Evolutionary conservation across 257 asterid species (phyloP), one percentile per base, ranked within the genome.

Genomic region (Jaltomata sinuosa): DNA sequence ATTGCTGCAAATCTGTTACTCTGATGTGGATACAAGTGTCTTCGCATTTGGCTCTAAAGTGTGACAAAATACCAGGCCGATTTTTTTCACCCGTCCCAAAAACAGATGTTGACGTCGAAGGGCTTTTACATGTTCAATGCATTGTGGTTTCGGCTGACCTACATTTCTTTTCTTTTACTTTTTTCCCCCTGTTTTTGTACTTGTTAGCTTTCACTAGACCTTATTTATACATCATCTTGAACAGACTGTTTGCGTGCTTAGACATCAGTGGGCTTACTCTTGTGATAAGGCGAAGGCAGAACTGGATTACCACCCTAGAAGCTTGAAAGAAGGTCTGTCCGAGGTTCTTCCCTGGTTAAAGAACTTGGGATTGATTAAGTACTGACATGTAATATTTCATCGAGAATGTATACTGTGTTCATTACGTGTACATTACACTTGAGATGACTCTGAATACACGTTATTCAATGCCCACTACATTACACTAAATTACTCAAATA

Each of bases 341-440:
- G 99, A 96, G 90, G 89, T 96, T 87, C 95, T 96, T 72, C 94
- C 97, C 27, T 96, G 99, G 99, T 83, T 96, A 78, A 96, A 92
- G 92, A 89, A 88, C 87, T 86, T 85, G 90, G 95, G 94, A 36
- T 79, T 90, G 84, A 94, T 96, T 64, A 87, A 90, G 71, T 94
- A 93, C 86, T 94, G 90, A 83, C 52, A 52, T 8, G 59, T 74
- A 14, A 45, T 3, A 7, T 25, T 14, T 2, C 12, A 7, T 74
- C 22, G 0, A 22, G 36, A 74, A 72, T 42, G 57, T 76, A 8
- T 76, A n/a, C n/a, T 11, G 40, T 76, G 81, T 47, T 16, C 27
- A 16, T 27, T 47, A 15, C 9, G 0, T 76, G 10, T 47, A 47
- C 15, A 47, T 47, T 71, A 40, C 7, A 47, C 31, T 72, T 40